Evolutionary conservation across 768 basidiomycete genomes (phyloP), one percentile per base, ranked within the genome.

Genomic region (Favolaschia claudopus): DNA sequence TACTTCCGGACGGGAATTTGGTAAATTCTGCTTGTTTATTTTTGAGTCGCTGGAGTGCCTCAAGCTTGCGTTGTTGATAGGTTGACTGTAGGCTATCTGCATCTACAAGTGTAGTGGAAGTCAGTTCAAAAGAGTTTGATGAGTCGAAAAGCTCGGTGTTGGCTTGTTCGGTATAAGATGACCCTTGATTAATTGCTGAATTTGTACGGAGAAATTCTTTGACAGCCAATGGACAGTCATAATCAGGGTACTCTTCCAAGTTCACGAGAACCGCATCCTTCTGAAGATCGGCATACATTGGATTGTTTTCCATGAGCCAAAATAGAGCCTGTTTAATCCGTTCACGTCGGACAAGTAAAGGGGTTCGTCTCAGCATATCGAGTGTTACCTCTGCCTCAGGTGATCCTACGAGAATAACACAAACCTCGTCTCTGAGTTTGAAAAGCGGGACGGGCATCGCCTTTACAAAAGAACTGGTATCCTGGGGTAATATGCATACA

Each of bases 361-460:
- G 64, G 5, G 55, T 33, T n/a, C 48, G 58, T 39, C 14, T n/a
- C 2, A 63, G 34, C 19, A 40, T 36, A 28, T 54, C 63, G 4
- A 20, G n/a, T 31, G 55, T 59, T n/a, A 64, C 33, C 20, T 51
- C 47, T 17, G 46, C 45, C n/a, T 43, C 51, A 22, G 62, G 14
- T 25, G 64, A 63, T 8, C 63, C 54, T 7, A 65, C 64, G 20
- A 65, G 44, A 42, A 65, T 52, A 19, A 65, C 39, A 57, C 31
- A 64, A 36, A 65, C 48, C 34, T 63, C 63, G 40, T 64, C 63
- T 39, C 24, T 28, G 2, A 65, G 33, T 12, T 32, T n/a, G 33
- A n/a, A 36, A 3, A 65, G 29, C 25, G n/a, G n/a, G n/a, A n/a
- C n/a, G n/a, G n/a, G n/a, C n/a, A n/a, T n/a, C n/a, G n/a, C n/a